A percentile compares a stretch with the other conserved stretches of the same genome.
Evolutionary conservation across 257 asterid species (phyloP).

Genomic region (Coffea canephora): DNA sequence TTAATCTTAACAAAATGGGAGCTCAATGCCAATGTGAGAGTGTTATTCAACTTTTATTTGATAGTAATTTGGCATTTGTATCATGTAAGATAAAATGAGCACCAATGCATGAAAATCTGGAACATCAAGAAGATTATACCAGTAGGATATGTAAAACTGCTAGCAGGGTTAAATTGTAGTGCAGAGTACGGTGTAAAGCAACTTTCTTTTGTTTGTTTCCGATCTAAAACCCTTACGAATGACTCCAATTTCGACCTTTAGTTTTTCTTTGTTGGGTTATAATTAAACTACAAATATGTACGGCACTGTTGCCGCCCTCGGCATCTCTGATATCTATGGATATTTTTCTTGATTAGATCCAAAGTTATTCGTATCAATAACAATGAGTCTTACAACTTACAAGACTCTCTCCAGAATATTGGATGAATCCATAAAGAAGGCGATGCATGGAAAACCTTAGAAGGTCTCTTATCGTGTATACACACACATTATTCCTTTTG

Average conservation of each 20-base stretch:
- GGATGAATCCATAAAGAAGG: not conserved
- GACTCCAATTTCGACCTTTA: not conserved
- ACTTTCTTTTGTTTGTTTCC: not conserved
- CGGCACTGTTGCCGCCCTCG: not conserved
- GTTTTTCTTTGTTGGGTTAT: not conserved
- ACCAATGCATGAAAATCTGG: not conserved
- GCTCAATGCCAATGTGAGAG: not conserved
- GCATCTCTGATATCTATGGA: not conserved
- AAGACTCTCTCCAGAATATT: not conserved
- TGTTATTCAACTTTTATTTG: no score
- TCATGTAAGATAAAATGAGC: not conserved
- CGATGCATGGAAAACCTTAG: not conserved
- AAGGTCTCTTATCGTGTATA: not conserved
- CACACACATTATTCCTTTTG: not conserved
- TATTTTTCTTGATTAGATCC: not conserved
- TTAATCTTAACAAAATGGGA: not conserved
- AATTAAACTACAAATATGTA: not conserved
- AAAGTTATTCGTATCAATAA: not conserved
- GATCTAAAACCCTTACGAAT: not conserved
- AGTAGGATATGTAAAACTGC: not conserved
- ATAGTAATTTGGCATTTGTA: not conserved
- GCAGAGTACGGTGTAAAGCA: not conserved
- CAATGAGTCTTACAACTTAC: not conserved
- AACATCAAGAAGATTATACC: not conserved
- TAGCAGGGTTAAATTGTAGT: not conserved